Evolutionary conservation across 495 filamentous ascomycete genomes (phyloP), one percentile per base, ranked within the genome.

Genomic region (Tuber brumale): DNA sequence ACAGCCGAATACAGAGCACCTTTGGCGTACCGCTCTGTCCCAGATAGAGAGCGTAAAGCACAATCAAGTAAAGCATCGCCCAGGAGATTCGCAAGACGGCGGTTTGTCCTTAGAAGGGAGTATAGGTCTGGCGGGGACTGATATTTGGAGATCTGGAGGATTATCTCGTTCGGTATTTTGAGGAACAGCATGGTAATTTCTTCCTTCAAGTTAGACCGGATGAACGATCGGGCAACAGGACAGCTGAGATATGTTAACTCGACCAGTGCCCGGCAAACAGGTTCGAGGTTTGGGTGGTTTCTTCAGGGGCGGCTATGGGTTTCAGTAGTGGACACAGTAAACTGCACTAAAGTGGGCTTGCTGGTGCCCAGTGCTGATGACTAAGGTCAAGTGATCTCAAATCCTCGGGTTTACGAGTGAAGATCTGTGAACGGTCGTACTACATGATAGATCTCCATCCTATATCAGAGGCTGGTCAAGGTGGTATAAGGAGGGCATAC

Each of bases 81-180:
- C 27, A 61, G 51, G 51, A 61, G 51, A 27, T 61, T 31, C 51
- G 51, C 51, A 14, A 61, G 51, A 12, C n/a, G 9, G 10, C 51
- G 51, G 51, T 31, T 61, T 27, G 51, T 23, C 10, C 51, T 61
- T 14, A 61, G 51, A 27, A 61, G 51, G 51, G 51, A 61, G 23
- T n/a, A 61, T 61, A 61, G 51, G 51, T 61, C 51, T 27, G 51
- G 51, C 51, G 51, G 51, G 51, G 51, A 61, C 51, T 61, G 51
- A n/a, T 61, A 61, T 27, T 61, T 61, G n/a, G 51, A 61, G 51
- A 61, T 10, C 3, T 61, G 51, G n/a, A 61, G 51, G 31, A 66
- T 66, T 66, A 66, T 19, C 57, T 31, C 14, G 31, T 66, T 66
- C 57, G 57, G 57, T 35, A 35, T 16, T 18, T 35, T 14, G 10